phyloP scores from a whole-genome alignment of 2,329 filamentous ascomycete genomes.

The Neopestalotiopsis sp. region DNA sequence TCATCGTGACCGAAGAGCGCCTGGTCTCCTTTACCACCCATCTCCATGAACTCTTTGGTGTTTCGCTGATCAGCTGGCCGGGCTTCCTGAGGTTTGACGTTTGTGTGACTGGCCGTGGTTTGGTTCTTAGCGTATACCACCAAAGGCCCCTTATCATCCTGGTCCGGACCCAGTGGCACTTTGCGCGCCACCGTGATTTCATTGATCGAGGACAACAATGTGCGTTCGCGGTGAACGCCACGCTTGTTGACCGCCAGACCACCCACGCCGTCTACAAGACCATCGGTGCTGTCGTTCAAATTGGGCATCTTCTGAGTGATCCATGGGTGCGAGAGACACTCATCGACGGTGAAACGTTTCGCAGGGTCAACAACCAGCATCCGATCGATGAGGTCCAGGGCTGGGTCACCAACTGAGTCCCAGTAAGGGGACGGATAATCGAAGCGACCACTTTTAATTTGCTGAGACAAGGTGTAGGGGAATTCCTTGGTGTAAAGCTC shows the following conservation, averaged over 20 bases:
- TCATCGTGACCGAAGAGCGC: constrained; percentile 72
- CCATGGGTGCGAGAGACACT: constrained; percentile 93
- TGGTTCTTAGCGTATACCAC: constrained; percentile 80
- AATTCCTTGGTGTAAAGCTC: constrained; percentile 83
- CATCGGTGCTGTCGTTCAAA: constrained; percentile 86
- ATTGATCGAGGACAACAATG: constrained; percentile 82
- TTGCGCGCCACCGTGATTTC: constrained; percentile 63
- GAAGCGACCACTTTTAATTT: constrained; percentile 88
- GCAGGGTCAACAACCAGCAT: constrained; percentile 93
- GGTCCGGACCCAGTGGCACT: constrained; percentile 63
- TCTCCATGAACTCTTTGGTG: constrained; percentile 78
- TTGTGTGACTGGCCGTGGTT: constrained; percentile 48
- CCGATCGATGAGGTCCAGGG: constrained; percentile 88
- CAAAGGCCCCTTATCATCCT: constrained; percentile 63
- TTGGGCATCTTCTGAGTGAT: constrained; percentile 67
- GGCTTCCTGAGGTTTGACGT: constrained; percentile 59
- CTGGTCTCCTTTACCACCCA: constrained; percentile 88
- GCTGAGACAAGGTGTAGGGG: constrained; percentile 84
- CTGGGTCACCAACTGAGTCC: constrained; percentile 86
- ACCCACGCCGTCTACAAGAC: constrained; percentile 84
- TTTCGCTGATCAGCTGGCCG: constrained; percentile 71
- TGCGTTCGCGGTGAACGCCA: constrained; percentile 82
- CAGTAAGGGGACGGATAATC: constrained; percentile 97
- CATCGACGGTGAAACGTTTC: constrained; percentile 84
- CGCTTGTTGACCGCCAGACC: constrained; percentile 84